Evolutionary conservation across 495 filamentous ascomycete genomes (phyloP).

Genomic region (Hypoxylon intermedium): DNA sequence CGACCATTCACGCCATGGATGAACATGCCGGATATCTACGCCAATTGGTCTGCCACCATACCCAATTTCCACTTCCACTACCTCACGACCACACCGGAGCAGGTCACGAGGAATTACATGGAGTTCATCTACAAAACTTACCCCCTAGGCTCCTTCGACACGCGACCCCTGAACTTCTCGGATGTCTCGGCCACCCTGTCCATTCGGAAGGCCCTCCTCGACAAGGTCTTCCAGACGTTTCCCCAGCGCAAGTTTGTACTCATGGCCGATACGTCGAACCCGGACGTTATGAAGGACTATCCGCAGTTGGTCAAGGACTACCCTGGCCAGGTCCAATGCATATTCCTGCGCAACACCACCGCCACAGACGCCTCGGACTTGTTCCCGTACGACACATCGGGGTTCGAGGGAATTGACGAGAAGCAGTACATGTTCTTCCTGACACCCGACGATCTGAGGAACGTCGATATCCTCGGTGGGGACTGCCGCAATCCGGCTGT

Average conservation of each 20-base stretch:
- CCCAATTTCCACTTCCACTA: conserved; percentile 80
- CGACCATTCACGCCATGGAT: conserved; percentile 72
- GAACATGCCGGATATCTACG: conserved; percentile 79
- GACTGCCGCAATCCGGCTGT: conserved; percentile 70
- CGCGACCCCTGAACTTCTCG: conserved; percentile 79
- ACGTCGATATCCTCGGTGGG: conserved; percentile 72
- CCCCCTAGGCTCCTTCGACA: conserved; percentile 75
- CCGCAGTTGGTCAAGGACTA: conserved; percentile 68
- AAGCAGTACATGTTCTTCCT: conserved; percentile 80
- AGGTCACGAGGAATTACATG: conserved; percentile 79
- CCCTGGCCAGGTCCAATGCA: conserved; percentile 77
- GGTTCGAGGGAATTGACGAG: conserved; percentile 69
- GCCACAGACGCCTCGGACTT: conserved; percentile 66
- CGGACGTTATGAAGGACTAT: conserved; percentile 78
- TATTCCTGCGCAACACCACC: conserved; percentile 76
- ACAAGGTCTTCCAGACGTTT: conserved; percentile 76
- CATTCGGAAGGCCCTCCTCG: conserved; percentile 71
- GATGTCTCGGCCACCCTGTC: conserved; percentile 73
- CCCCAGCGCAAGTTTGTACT: conserved; percentile 77
- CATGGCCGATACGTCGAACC: conserved; percentile 78
- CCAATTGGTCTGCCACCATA: conserved; percentile 67
- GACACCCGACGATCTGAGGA: conserved; percentile 69
- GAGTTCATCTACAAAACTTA: conserved; percentile 78
- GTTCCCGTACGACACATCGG: conserved; percentile 77
- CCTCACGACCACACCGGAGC: conserved; percentile 82